A percentile compares a stretch with the other conserved stretches of the same genome.
Evolutionary conservation across 345 rosid species (phyloP).

Genomic region (Camelina sativa): DNA sequence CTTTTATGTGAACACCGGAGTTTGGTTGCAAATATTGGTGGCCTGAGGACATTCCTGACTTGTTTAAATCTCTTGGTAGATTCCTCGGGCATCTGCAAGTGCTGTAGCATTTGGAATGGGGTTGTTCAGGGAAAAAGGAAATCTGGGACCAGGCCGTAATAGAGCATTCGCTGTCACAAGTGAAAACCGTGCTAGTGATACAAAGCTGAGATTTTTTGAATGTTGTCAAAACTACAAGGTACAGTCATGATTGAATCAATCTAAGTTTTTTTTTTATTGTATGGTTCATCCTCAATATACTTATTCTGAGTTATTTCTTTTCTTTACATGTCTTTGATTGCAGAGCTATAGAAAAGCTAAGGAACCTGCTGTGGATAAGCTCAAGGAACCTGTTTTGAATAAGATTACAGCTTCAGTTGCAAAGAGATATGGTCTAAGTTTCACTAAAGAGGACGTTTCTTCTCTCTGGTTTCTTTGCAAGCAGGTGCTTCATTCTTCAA

Average conservation of each 20-base stretch:
- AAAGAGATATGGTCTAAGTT: conserved; percentile 60
- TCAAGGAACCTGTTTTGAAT: conserved; percentile 81
- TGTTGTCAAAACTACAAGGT: conserved; percentile 95
- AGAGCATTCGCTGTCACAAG: conserved; percentile 88
- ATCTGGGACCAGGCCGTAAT: conserved; percentile 77
- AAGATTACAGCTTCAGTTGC: conserved; percentile 70
- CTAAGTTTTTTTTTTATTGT: not conserved
- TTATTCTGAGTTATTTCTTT: conserved; percentile 2
- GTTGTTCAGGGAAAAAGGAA: conserved; percentile 76
- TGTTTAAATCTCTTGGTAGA: conserved; percentile 48
- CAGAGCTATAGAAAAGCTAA: conserved; percentile 65
- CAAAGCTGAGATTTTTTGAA: conserved; percentile 74
- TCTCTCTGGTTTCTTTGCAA: conserved; percentile 96
- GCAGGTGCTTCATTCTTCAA: conserved; percentile 56
- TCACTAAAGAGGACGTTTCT: conserved; percentile 74
- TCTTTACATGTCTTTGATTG: conserved; percentile 26
- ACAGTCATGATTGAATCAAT: conserved; percentile 17
- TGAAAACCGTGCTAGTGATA: conserved; percentile 95
- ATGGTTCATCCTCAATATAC: not conserved
- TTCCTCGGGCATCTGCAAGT: conserved; percentile 95
- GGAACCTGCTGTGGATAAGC: conserved; percentile 74
- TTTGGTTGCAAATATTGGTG: not conserved
- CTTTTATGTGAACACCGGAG: not conserved
- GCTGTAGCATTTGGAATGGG: conserved; percentile 99
- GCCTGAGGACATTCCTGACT: not conserved